These are phyloP conservation scores for Pleurotus cornucopiae DNA, from an alignment of 768 basidiomycete species.

Conservation along the genomic window DNA sequence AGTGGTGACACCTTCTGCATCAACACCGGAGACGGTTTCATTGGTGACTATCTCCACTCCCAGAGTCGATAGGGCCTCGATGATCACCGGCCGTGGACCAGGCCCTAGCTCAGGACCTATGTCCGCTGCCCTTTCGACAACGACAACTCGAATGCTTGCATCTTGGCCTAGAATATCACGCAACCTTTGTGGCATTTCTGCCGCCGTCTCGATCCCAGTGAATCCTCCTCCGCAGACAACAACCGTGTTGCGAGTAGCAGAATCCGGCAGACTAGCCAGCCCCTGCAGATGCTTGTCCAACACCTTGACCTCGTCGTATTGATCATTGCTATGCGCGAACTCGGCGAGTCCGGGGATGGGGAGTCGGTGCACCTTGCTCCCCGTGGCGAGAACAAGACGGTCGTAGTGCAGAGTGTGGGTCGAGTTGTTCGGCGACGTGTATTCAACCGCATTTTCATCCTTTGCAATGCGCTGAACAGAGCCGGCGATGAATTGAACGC, in stretches of 20 bases:
- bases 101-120: conserved; percentile 12
- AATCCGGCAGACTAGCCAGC: conserved; percentile 11
- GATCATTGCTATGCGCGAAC: conserved; percentile 14
- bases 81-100: conserved; percentile 12
- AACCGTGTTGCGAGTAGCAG: conserved; percentile 17
- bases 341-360: conserved; percentile 13
- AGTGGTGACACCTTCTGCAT: conserved; percentile 15
- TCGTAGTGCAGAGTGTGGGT: conserved; percentile 11
- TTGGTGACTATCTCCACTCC: conserved; percentile 12
- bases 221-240: conserved; percentile 18
- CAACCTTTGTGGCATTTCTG: conserved; percentile 16
- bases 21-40: conserved; percentile 14
- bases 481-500: conserved; percentile 14
- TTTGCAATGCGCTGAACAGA: conserved; percentile 11
- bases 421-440: conserved; percentile 5
- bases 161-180: conserved; percentile 14
- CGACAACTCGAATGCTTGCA: conserved; percentile 12
- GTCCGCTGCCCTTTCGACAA: conserved; percentile 11
- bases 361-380: conserved; percentile 16
- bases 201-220: conserved; percentile 17
- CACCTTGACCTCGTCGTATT: conserved; percentile 12
- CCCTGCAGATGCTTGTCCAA: conserved; percentile 16
- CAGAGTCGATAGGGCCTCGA: conserved; percentile 12
- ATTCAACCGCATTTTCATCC: conserved; percentile 10
- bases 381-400: conserved; percentile 17